Conservation (phyloP, 345 rosid genomes). For the Salix dunnii region DNA sequence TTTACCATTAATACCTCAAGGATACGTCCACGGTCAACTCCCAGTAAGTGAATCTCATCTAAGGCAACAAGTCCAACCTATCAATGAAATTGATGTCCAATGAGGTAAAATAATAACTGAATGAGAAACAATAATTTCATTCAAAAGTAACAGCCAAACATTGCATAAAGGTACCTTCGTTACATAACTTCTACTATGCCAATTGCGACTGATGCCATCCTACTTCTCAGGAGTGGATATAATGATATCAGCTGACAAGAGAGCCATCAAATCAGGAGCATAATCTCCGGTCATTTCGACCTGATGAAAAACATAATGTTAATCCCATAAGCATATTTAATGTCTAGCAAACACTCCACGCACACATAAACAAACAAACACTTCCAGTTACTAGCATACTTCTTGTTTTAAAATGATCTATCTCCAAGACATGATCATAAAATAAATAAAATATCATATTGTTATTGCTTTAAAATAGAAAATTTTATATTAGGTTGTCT, state of each 20-base stretch:
- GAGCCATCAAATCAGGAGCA: constrained; percentile 93
- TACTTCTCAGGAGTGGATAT: constrained; percentile 97
- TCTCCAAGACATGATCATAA: no score
- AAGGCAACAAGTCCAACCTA: constrained; percentile 92
- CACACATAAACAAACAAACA: no score
- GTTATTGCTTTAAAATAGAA: no score
- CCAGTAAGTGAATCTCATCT: constrained; percentile 97
- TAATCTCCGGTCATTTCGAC: constrained; percentile 99
- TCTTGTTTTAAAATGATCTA: no score
- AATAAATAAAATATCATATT: no score
- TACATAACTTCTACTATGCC: constrained; percentile 96
- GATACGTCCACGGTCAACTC: constrained; percentile 98
- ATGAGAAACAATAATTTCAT: not conserved
- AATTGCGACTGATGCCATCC: constrained; percentile 99
- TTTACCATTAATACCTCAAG: constrained; percentile 68
- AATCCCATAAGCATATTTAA: constrained; percentile 7
- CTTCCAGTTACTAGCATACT: no score
- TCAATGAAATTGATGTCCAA: constrained; percentile 18
- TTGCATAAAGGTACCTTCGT: constrained; percentile 55
- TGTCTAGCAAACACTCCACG: not conserved
- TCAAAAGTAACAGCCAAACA: constrained; percentile 14
- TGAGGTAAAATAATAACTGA: constrained; percentile 1
- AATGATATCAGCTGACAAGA: constrained; percentile 92
- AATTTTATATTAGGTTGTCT: no score
- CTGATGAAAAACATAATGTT: constrained; percentile 31